These are phyloP conservation scores for Talaromyces ruber DNA, from an alignment of 495 filamentous ascomycete genomes.

Conservation along the genomic window DNA sequence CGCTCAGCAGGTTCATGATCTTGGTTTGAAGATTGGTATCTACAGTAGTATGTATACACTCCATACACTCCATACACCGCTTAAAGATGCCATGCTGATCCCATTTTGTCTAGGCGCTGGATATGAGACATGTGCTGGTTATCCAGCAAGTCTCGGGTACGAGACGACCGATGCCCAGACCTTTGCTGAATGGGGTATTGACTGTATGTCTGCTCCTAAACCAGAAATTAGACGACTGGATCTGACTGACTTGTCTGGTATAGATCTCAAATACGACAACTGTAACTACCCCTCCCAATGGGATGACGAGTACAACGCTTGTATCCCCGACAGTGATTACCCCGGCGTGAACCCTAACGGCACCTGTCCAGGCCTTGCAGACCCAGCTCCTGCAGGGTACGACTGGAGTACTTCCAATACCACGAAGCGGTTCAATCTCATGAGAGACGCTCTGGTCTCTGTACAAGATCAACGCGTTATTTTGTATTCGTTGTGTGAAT, in stretches of 20 bases:
- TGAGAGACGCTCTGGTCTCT: conserved; percentile 51
- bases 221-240: neutral
- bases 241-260: neutral
- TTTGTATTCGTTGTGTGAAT: conserved; percentile 58
- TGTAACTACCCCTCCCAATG: conserved; percentile 42
- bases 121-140: conserved; percentile 52
- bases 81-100: neutral
- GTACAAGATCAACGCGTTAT: conserved; percentile 42
- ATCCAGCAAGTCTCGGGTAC: conserved; percentile 52
- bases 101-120: conserved; percentile 41
- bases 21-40: conserved; percentile 59
- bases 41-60: conserved; percentile 39
- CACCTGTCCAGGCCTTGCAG: conserved; percentile 26
- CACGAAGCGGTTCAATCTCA: conserved; percentile 41
- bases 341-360: conserved; percentile 22
- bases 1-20: conserved; percentile 45
- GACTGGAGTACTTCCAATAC: conserved; percentile 45
- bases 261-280: conserved; percentile 67
- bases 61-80: neutral
- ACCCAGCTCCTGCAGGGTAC: conserved; percentile 39
- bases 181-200: conserved; percentile 58
- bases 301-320: conserved; percentile 31
- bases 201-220: conserved; percentile 34
- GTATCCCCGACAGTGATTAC: conserved; percentile 22
- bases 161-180: conserved; percentile 54